Percentiles rank a stretch among this genome's conserved stretches.
phyloP scores from a whole-genome alignment of 208 protist genomes.

The Trypanosoma cruzi region DNA sequence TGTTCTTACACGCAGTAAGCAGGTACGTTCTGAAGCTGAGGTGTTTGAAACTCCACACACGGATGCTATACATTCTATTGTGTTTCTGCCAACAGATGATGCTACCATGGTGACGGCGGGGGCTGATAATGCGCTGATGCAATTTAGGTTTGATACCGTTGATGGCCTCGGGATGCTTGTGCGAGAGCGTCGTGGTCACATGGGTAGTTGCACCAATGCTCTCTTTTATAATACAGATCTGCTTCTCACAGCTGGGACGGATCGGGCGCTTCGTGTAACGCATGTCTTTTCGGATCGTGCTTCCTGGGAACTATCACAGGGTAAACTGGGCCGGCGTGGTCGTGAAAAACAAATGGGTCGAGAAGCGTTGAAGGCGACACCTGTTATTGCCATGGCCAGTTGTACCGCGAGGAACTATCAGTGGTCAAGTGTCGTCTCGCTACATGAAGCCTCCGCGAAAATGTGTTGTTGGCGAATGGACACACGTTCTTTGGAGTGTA shows the following conservation, averaged over 20 bases:
- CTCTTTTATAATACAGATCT: slow-evolving; percentile 88
- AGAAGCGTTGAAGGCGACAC: slow-evolving; percentile 74
- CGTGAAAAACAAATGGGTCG: slow-evolving; percentile 57
- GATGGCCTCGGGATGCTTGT: slow-evolving; percentile 78
- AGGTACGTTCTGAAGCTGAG: slow-evolving; percentile 69
- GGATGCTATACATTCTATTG: slow-evolving; percentile 69
- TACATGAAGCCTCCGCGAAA: slow-evolving; percentile 72
- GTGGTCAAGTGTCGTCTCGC: slow-evolving; percentile 80
- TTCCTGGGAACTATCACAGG: slow-evolving; percentile 91
- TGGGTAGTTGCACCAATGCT: slow-evolving; percentile 72
- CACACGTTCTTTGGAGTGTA: slow-evolving; percentile 74
- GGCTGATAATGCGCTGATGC: slow-evolving; percentile 86
- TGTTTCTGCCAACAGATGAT: slow-evolving; percentile 50
- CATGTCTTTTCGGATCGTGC: slow-evolving; percentile 91
- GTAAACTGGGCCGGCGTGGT: slow-evolving; percentile 75
- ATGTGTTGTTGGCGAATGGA: slow-evolving; percentile 89
- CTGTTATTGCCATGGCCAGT: slow-evolving; percentile 61
- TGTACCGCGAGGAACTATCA: slow-evolving; percentile 83
- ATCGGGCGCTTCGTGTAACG: slow-evolving; percentile 82
- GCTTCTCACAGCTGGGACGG: slow-evolving; percentile 74
- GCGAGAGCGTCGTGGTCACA: slow-evolving; percentile 88
- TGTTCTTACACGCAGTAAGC: slow-evolving; percentile 73
- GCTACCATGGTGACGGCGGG: slow-evolving; percentile 80
- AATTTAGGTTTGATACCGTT: slow-evolving; percentile 92
- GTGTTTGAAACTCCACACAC: slow-evolving; percentile 75